Base-by-base conservation (phyloP, 1,284 basidiomycete genomes). In the Sanguinoderma infundibulare region DNA sequence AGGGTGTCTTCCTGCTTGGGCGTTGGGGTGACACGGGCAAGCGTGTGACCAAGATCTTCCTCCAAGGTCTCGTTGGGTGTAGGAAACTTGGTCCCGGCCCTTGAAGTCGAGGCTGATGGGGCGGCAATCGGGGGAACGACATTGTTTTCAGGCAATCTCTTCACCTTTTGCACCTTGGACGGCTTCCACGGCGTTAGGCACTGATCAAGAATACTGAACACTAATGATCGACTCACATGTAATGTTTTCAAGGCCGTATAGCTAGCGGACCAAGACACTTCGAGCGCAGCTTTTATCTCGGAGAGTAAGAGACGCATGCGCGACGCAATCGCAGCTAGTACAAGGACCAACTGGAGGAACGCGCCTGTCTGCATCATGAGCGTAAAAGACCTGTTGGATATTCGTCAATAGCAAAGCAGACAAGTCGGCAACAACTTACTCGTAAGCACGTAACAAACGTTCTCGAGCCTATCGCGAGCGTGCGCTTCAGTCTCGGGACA, bases 331-430 rank as follows among this genome's bases (percentile, higher is more conserved):
- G 85, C 86, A 22, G 79, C 76, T 36, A 92, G 77, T 3, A 83
- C 78, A 34, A 93, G 69, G 14, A 88, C 76, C 10, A 91, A 69
- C 62, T 90, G 87, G 4, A 90, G 75, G 68, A 93, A 93, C 20
- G 88, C 87, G 15, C 87, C 90, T 0, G 83, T 83, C 70, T 89
- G 87, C 79, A 92, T 83, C 51, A 84, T 82, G 24, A 87, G 75
- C 34, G 79, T 75, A 59, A 91, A 84, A 34, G 83, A 83, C 50
- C 90, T 92, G 22, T 20, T 40, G 3, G 39, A n/a, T 52, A 51
- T 53, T 44, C 61, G 40, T 55, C 60, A 56, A 57, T 52, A 39
- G 55, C 24, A 20, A 60, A 17, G 8, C 40, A 38, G 53, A 22
- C 34, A 55, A 14, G 15, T 12, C 9, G 2, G 20, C 5, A 35